Evolutionary conservation across 2,329 filamentous ascomycete genomes (phyloP).

Genomic region (Colletotrichum sp.): DNA sequence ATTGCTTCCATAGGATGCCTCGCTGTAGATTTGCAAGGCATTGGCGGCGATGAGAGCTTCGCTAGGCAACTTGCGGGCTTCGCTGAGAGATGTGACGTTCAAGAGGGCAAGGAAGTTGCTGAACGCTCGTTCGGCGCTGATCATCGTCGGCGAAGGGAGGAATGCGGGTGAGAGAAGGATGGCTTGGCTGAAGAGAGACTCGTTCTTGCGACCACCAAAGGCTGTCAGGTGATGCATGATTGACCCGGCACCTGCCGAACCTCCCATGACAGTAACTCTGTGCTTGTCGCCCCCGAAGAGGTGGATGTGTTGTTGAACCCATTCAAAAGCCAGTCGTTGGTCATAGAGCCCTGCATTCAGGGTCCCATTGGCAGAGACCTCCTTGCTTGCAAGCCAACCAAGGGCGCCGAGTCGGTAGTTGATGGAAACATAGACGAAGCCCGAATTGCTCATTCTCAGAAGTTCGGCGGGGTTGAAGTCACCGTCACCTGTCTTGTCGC

Average conservation of each 20-base stretch:
- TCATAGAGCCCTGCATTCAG: conserved; percentile 3
- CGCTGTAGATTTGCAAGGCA: neutral
- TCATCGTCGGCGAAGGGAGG: neutral
- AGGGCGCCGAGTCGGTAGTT: conserved; percentile 2
- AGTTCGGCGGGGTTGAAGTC: neutral
- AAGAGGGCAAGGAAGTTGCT: neutral
- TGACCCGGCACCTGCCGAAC: neutral
- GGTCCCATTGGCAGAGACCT: neutral
- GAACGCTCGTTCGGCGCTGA: neutral
- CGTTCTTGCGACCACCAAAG: neutral
- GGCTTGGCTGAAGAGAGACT: conserved; percentile 40
- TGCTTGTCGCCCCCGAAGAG: neutral
- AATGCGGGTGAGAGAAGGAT: conserved; percentile 40
- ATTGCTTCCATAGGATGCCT: neutral
- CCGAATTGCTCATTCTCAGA: neutral
- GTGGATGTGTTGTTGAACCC: neutral
- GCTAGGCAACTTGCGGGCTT: neutral
- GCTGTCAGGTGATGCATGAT: neutral
- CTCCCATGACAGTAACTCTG: neutral
- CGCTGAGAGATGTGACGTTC: neutral
- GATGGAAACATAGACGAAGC: neutral
- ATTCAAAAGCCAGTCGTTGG: neutral
- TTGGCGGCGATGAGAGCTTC: neutral
- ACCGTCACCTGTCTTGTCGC: neutral
- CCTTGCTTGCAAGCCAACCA: conserved; percentile 3